phyloP scores from a whole-genome alignment of 2,329 filamentous ascomycete species.

The Rhynchosporium graminicola region DNA sequence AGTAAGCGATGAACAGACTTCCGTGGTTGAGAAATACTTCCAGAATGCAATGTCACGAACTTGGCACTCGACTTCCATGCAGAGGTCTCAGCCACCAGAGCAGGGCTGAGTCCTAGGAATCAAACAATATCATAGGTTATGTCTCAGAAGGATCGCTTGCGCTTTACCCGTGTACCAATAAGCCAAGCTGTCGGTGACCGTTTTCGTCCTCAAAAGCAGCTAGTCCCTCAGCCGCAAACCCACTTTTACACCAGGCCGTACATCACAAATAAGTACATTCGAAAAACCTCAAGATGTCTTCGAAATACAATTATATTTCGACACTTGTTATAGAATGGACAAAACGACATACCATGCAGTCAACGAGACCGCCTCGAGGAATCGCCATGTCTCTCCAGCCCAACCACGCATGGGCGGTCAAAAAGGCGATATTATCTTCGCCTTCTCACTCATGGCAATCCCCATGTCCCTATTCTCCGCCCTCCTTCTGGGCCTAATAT shows the following conservation, averaged over 20 bases:
- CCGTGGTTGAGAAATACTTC: background rate
- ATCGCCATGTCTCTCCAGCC: background rate
- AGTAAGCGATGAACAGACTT: background rate
- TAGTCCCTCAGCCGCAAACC: slow-evolving; percentile 8
- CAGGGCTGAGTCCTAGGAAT: background rate
- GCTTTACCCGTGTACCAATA: background rate
- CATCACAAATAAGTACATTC: background rate
- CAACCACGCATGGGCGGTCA: slow-evolving; percentile 1
- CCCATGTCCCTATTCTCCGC: slow-evolving; percentile 5
- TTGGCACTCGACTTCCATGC: background rate
- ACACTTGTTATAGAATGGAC: background rate
- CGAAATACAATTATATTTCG: background rate
- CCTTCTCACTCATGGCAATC: slow-evolving; percentile 7
- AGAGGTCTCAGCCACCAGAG: background rate
- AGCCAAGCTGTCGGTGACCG: background rate
- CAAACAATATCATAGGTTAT: background rate
- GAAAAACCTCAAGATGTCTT: background rate
- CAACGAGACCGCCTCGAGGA: background rate
- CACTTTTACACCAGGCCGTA: background rate
- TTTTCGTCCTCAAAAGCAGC: background rate
- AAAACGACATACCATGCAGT: slow-evolving; percentile 2
- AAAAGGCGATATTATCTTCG: slow-evolving; percentile 6
- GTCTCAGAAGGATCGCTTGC: background rate
- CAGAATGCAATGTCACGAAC: background rate
- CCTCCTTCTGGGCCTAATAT: background rate